A percentile compares a stretch with the other conserved stretches of the same genome.
Evolutionary conservation across 2,329 filamentous ascomycete species (phyloP).

Genomic region (Colletotrichum tropicale): DNA sequence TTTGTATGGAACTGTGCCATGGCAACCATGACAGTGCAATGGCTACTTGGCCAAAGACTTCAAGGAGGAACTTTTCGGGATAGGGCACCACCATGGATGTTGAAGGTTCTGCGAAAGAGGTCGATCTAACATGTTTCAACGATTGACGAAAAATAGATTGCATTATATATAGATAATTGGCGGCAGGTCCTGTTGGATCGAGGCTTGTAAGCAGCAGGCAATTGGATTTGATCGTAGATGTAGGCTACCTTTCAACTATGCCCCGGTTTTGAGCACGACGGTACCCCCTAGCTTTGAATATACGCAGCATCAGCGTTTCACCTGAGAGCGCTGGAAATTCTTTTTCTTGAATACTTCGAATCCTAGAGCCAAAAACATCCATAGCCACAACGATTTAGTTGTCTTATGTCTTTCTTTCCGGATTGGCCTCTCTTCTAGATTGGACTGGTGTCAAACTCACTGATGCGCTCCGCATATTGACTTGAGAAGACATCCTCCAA

Average conservation of each 20-base stretch:
- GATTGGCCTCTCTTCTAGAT: too few relatives aligned
- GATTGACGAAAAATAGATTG: neutral
- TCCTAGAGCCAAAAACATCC: too few relatives aligned
- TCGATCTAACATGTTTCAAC: neutral
- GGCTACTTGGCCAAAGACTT: slow-evolving; percentile 6
- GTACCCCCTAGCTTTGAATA: neutral
- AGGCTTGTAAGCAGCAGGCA: neutral
- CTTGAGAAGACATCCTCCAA: neutral
- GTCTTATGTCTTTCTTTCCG: too few relatives aligned
- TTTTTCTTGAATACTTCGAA: too few relatives aligned
- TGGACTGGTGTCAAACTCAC: too few relatives aligned
- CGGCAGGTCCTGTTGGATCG: rapidly evolving
- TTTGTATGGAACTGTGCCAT: slow-evolving; percentile 17
- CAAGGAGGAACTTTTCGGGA: neutral
- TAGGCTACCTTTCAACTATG: neutral
- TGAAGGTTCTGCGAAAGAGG: neutral
- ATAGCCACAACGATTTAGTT: too few relatives aligned
- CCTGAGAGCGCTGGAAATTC: neutral
- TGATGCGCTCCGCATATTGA: neutral
- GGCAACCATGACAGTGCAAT: slow-evolving; percentile 17
- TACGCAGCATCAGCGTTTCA: neutral
- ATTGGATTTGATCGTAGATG: neutral
- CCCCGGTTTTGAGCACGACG: rapidly evolving
- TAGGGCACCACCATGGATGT: slow-evolving; percentile 11
- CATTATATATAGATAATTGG: neutral